phyloP scores from a whole-genome alignment of 768 basidiomycete genomes.

The Hericium coralloides region DNA sequence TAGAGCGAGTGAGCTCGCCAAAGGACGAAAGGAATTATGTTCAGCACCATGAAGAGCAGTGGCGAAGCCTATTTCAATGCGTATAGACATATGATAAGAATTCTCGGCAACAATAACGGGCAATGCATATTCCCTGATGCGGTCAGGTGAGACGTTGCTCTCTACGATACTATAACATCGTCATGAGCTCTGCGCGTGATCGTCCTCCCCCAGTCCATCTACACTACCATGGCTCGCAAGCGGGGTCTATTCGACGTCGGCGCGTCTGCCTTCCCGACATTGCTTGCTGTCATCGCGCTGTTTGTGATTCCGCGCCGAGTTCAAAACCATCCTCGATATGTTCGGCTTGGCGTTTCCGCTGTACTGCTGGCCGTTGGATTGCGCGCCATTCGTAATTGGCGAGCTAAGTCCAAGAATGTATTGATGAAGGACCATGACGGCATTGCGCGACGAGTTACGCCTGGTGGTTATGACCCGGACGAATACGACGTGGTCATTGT shows the following conservation, averaged over 20 bases:
- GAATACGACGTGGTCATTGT: slow-evolving; percentile 29
- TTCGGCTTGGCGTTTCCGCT: background rate
- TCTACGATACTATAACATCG: too few relatives aligned
- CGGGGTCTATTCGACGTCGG: background rate
- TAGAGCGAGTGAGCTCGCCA: too few relatives aligned
- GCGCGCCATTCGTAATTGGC: background rate
- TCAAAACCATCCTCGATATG: background rate
- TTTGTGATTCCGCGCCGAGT: background rate
- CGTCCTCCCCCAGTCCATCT: too few relatives aligned
- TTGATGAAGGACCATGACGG: background rate
- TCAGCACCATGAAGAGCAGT: too few relatives aligned
- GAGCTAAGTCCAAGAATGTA: background rate
- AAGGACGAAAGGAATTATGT: too few relatives aligned
- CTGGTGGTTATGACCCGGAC: slow-evolving; percentile 4
- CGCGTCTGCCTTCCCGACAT: background rate
- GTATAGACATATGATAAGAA: too few relatives aligned
- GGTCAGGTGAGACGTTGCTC: too few relatives aligned
- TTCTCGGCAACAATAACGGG: too few relatives aligned
- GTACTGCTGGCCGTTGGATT: background rate
- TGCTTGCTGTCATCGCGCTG: background rate
- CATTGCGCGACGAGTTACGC: background rate
- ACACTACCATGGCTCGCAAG: background rate
- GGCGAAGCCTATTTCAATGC: too few relatives aligned
- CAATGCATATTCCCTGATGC: too few relatives aligned
- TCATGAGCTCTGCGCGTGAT: too few relatives aligned